Evolutionary conservation across 2,329 filamentous ascomycete genomes (phyloP).

Genomic region (Elsinoe perseae): DNA sequence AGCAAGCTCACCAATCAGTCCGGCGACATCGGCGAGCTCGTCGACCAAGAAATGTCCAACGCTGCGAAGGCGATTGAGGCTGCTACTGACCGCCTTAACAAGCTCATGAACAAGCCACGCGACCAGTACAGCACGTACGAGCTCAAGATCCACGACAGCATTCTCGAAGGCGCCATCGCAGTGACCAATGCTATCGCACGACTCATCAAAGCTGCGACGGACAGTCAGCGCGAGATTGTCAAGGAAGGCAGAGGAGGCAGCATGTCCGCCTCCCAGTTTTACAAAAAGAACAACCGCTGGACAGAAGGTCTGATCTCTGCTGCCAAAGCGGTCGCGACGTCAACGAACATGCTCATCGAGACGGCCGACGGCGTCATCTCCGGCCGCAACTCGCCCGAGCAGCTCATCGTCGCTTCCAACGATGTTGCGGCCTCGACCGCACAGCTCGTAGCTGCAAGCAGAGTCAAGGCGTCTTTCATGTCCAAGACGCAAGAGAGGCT

Average conservation of each 20-base stretch:
- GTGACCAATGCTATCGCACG: conserved; percentile 91
- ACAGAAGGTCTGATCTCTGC: conserved; percentile 96
- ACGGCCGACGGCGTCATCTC: conserved; percentile 93
- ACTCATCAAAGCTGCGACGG: conserved; percentile 89
- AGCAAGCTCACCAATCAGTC: conserved; percentile 70
- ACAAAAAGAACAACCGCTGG: conserved; percentile 99
- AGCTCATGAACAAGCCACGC: conserved; percentile 91
- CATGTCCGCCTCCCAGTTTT: conserved; percentile 78
- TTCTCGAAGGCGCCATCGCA: conserved; percentile 83
- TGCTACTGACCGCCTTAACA: conserved; percentile 78
- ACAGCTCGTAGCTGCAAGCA: conserved; percentile 87
- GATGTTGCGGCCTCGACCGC: conserved; percentile 93
- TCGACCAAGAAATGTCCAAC: conserved; percentile 85
- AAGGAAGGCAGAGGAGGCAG: conserved; percentile 81
- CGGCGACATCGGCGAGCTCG: conserved; percentile 85
- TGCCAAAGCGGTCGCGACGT: conserved; percentile 87
- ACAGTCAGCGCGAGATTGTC: conserved; percentile 92
- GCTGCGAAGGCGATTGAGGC: conserved; percentile 93
- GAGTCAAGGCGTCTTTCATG: conserved; percentile 98
- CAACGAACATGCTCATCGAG: conserved; percentile 94
- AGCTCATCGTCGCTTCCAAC: conserved; percentile 95
- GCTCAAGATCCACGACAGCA: conserved; percentile 89
- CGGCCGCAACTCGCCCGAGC: conserved; percentile 85
- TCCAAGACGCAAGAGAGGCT: conserved; percentile 90
- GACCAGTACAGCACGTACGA: conserved; percentile 95